Conservation (phyloP, 1,284 basidiomycete genomes). For the Sanguinoderma infundibulare region DNA sequence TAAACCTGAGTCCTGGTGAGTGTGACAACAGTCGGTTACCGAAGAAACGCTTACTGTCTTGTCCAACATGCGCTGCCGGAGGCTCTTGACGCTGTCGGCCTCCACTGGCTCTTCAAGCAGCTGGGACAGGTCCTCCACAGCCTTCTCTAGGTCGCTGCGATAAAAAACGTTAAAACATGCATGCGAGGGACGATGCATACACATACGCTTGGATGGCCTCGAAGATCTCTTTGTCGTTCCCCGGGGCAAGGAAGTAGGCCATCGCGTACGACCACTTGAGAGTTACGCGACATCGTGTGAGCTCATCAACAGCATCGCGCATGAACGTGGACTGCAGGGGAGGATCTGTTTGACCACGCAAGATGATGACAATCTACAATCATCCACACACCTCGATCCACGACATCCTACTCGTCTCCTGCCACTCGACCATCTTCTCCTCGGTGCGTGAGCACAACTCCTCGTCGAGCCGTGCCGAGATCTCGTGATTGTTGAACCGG, state of each 20-base stretch:
- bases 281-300: constrained; percentile 59
- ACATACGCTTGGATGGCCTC: constrained; percentile 65
- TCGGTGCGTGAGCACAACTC: constrained; percentile 63
- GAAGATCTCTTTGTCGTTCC: constrained; percentile 71
- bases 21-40: not conserved
- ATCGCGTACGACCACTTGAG: constrained; percentile 77
- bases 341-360: not conserved
- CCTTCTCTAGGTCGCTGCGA: constrained; percentile 61
- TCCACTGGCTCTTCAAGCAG: constrained; percentile 66
- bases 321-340: constrained; percentile 54
- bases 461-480: constrained; percentile 64
- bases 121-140: constrained; percentile 67
- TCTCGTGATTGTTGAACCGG: constrained; percentile 72
- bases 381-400: constrained; percentile 64
- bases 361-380: too few species aligned
- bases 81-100: constrained; percentile 52
- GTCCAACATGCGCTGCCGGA: constrained; percentile 64
- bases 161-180: not conserved
- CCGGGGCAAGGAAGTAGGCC: constrained; percentile 66
- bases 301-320: constrained; percentile 63
- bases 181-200: constrained; percentile 12
- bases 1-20: constrained; percentile 30
- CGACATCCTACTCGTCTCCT: constrained; percentile 57
- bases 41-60: constrained; percentile 46
- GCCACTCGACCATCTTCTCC: constrained; percentile 74